These are phyloP conservation scores for Rhodotorula sp. DNA, from an alignment of 1,284 basidiomycete species.

Conservation along the genomic window DNA sequence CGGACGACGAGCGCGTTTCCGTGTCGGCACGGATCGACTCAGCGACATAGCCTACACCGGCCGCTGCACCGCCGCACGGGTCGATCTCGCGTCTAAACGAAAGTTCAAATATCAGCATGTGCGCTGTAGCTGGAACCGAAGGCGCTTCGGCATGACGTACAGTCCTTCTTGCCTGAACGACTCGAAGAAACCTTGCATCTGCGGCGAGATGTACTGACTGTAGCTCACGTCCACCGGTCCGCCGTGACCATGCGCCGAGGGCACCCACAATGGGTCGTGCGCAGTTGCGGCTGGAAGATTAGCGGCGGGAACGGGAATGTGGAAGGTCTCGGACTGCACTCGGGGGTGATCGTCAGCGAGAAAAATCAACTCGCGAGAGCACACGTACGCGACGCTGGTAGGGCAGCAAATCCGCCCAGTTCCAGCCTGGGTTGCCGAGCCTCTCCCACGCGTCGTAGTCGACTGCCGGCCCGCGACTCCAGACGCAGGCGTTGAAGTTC, in stretches of 20 bases:
- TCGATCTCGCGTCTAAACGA: slow-evolving; percentile 37
- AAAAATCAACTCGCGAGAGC: not conserved
- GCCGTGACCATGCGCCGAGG: slow-evolving; percentile 43
- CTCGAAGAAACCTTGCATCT: slow-evolving; percentile 31
- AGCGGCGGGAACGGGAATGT: slow-evolving; percentile 5
- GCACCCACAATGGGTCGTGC: slow-evolving; percentile 51
- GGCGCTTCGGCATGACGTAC: not conserved
- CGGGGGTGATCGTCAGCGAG: slow-evolving; percentile 32
- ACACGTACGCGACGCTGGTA: slow-evolving; percentile 55
- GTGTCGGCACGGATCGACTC: slow-evolving; percentile 28
- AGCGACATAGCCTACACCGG: slow-evolving; percentile 9
- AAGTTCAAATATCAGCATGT: not conserved
- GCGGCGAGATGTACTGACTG: slow-evolving; percentile 33
- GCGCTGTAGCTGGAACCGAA: too few species aligned
- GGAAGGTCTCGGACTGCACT: slow-evolving; percentile 45
- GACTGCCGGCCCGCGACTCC: not conserved
- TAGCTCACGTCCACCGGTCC: slow-evolving; percentile 47
- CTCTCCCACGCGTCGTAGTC: slow-evolving; percentile 19
- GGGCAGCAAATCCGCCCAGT: slow-evolving; percentile 59
- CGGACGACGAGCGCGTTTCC: slow-evolving; percentile 24
- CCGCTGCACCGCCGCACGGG: slow-evolving; percentile 39
- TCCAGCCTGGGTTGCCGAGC: slow-evolving; percentile 22
- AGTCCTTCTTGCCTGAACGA: slow-evolving; percentile 14
- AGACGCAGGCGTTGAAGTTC: not conserved
- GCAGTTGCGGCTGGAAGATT: slow-evolving; percentile 42